Percentiles rank a stretch among this genome's conserved stretches.
Conservation (phyloP, 345 rosid species). For the Heritiera fomes region DNA sequence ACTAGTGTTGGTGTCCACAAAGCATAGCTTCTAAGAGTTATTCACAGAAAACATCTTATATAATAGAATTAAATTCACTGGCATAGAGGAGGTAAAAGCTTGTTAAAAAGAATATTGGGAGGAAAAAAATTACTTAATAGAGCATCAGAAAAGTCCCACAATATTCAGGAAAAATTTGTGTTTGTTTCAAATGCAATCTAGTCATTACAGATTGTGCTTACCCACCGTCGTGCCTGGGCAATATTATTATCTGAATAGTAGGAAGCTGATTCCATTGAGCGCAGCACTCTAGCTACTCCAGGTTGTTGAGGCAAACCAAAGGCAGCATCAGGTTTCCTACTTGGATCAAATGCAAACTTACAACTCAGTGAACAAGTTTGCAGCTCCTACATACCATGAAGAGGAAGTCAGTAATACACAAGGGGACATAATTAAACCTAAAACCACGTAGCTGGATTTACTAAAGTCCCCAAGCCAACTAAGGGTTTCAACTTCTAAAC, state of each 20-base stretch:
- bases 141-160: neutral
- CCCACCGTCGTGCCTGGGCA: slow-evolving; percentile 93
- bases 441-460: neutral
- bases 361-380: slow-evolving; percentile 68
- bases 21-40: slow-evolving; percentile 16
- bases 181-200: slow-evolving; percentile 9
- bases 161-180: neutral
- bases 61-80: neutral
- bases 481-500: slow-evolving; percentile 12
- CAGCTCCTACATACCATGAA: slow-evolving; percentile 54
- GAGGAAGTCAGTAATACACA: slow-evolving; percentile 11
- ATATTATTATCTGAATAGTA: slow-evolving; percentile 77
- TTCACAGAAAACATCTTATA: neutral
- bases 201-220: slow-evolving; percentile 65
- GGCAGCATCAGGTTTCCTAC: slow-evolving; percentile 62
- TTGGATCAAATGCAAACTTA: slow-evolving; percentile 49
- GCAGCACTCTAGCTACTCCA: slow-evolving; percentile 54
- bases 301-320: slow-evolving; percentile 47
- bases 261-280: slow-evolving; percentile 92
- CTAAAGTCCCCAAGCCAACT: slow-evolving; percentile 4
- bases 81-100: neutral
- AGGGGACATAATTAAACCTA: slow-evolving; percentile 1
- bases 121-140: neutral
- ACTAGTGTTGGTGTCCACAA: neutral
- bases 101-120: slow-evolving; percentile 1